Evolutionary conservation across 1,284 basidiomycete genomes (phyloP), one percentile per base, ranked within the genome.

Genomic region (Rhodotorula sp.): DNA sequence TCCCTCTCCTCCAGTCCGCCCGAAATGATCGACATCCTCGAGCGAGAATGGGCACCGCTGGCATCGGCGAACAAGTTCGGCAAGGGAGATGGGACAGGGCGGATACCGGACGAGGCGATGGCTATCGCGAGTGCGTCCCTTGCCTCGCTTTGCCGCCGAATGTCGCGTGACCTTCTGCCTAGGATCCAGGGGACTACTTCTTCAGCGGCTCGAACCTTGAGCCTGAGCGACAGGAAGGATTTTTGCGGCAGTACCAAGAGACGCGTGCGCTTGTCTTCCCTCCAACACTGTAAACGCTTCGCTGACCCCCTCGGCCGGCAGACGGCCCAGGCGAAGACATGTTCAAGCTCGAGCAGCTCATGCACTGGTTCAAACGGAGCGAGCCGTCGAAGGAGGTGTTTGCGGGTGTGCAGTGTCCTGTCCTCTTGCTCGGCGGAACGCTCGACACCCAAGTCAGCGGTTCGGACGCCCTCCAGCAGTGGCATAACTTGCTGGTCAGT

Each of bases 311-410:
- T 1, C n/a, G 8, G 22, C 27, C 13, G 1, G 24, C 59, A 65
- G 67, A 65, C 9, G 62, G 67, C 8, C 39, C 53, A 1, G 52
- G 55, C 20, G 32, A 62, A 22, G 62, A 61, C 48, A n/a, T 49
- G 29, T 64, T 61, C 59, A 57, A 53, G 51, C 7, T 66, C 9
- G 39, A 54, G 1, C 67, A 65, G 46, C 59, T 70, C 0, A 22
- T 70, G 2, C 44, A 49, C 39, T 70, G 68, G 68, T 70, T 70
- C 56, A 34, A 56, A 34, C 68, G 68, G 15, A 47, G 54, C 22
- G 20, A 51, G 2, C 59, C 59, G 0, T 29, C 68, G 13, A 24
- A 27, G 11, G 68, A 62, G 15, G 59, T 65, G 13, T 70, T 66
- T 20, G 59, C 54, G 11, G 53, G 36, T 19, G 49, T 70, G 27